A percentile compares a stretch with the other conserved stretches of the same genome.
Evolutionary conservation across 2,329 filamentous ascomycete genomes (phyloP).

Genomic region (Fusarium citri): DNA sequence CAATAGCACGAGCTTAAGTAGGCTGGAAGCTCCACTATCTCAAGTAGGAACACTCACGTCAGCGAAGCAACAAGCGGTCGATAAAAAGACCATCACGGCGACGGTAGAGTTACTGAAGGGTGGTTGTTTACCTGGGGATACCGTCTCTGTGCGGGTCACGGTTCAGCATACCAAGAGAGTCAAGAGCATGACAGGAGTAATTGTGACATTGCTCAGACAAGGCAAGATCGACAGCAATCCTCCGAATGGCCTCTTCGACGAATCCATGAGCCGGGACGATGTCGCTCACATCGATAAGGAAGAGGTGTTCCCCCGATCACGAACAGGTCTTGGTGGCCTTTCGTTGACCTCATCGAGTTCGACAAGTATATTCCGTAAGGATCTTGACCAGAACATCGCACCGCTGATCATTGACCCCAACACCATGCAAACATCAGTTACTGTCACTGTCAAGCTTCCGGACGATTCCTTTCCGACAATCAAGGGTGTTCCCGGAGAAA

Average conservation of each 20-base stretch:
- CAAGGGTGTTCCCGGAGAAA: constrained; percentile 85
- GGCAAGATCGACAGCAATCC: constrained; percentile 86
- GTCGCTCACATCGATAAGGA: constrained; percentile 78
- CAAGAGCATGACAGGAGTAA: constrained; percentile 91
- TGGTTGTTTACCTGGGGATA: constrained; percentile 88
- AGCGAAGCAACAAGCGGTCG: constrained; percentile 58
- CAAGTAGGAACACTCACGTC: constrained; percentile 49
- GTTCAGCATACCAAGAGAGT: constrained; percentile 91
- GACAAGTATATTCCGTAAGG: constrained; percentile 94
- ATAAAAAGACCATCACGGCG: constrained; percentile 84
- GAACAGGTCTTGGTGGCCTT: constrained; percentile 85
- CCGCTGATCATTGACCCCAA: constrained; percentile 88
- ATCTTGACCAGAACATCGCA: constrained; percentile 87
- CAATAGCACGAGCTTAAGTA: constrained; percentile 71
- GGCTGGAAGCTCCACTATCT: constrained; percentile 57
- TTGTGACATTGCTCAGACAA: constrained; percentile 91
- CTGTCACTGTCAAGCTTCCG: constrained; percentile 84
- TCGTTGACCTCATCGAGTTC: constrained; percentile 88
- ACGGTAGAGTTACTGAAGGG: constrained; percentile 85
- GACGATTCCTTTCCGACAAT: constrained; percentile 95
- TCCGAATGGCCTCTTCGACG: constrained; percentile 61
- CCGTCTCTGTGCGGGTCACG: constrained; percentile 80
- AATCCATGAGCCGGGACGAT: constrained; percentile 68
- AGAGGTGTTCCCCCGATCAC: constrained; percentile 87
- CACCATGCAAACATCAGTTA: constrained; percentile 82